phyloP scores from a whole-genome alignment of 768 basidiomycete species.

The Mrakia hoshinonis region DNA sequence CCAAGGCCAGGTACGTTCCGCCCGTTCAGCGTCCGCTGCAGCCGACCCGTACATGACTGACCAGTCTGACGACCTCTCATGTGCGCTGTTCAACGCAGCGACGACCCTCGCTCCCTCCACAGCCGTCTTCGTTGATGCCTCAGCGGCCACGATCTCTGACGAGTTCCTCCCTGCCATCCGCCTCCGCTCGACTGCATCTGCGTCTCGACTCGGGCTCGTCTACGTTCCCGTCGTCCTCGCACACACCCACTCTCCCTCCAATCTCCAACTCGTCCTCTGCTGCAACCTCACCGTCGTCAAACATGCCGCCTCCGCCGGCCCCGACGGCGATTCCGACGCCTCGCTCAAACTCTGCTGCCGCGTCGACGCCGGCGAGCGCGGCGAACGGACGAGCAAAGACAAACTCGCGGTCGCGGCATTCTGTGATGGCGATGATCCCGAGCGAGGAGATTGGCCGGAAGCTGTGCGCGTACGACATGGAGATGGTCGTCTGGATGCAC shows the following conservation, averaged over 20 bases:
- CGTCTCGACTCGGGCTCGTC: background rate
- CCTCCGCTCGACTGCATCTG: background rate
- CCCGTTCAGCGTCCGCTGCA: no score
- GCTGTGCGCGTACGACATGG: slow-evolving; percentile 22
- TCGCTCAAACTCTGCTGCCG: background rate
- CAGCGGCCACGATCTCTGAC: background rate
- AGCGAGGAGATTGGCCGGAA: slow-evolving; percentile 22
- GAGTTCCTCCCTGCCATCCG: background rate
- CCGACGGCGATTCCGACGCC: slow-evolving; percentile 5
- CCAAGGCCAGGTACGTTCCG: no score
- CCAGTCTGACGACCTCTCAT: no score
- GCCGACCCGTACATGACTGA: no score
- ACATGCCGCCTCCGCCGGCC: background rate
- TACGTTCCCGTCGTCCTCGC: background rate
- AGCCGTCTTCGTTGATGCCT: background rate
- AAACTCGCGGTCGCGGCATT: background rate
- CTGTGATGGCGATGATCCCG: slow-evolving; percentile 2
- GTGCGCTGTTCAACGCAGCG: no score
- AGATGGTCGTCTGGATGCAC: slow-evolving; percentile 24
- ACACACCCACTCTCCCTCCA: background rate
- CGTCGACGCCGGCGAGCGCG: background rate
- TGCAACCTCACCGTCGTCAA: background rate
- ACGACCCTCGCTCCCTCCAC: background rate
- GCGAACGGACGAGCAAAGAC: background rate
- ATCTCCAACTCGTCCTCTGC: background rate